A percentile compares a stretch with the other conserved stretches of the same genome.
These are phyloP conservation scores for Sechiopsis laciniata DNA, from an alignment of 306 rosid species.

Conservation along the genomic window DNA sequence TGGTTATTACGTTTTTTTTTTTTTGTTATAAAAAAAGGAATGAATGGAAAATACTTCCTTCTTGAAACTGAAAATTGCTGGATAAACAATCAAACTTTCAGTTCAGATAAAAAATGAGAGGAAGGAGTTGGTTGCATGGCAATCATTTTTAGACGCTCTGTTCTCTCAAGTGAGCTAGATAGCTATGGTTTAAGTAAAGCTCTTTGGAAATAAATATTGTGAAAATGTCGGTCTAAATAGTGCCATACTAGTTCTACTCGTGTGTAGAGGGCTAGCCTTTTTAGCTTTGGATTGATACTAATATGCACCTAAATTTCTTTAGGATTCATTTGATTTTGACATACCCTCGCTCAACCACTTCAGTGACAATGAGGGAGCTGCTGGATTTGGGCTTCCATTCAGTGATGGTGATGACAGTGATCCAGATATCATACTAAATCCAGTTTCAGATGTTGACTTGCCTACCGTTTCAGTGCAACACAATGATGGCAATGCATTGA, in stretches of 20 bases:
- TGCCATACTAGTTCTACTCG: background rate
- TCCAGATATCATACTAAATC: constrained; percentile 44
- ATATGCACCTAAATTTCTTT: constrained; percentile 9
- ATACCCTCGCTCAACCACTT: constrained; percentile 49
- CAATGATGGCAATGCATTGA: constrained; percentile 40
- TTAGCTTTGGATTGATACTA: constrained; percentile 11
- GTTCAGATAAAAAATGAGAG: too few species aligned
- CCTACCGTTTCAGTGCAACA: constrained; percentile 50
- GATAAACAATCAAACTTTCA: too few species aligned
- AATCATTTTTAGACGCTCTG: too few species aligned
- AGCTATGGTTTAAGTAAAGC: background rate
- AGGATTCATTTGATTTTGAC: constrained; percentile 65
- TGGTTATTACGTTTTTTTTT: too few species aligned
- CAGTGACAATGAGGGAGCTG: constrained; percentile 37
- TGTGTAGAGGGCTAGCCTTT: constrained; percentile 1
- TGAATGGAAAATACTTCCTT: too few species aligned
- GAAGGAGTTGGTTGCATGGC: too few species aligned
- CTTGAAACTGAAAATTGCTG: too few species aligned
- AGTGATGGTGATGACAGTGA: constrained; percentile 80
- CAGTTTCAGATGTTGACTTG: constrained; percentile 61
- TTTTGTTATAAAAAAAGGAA: too few species aligned
- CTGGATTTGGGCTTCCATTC: constrained; percentile 40
- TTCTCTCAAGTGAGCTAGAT: background rate
- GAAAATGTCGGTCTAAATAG: background rate
- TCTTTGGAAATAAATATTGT: background rate